Evolutionary conservation across 2,329 filamentous ascomycete genomes (phyloP).

Genomic region (Ascochyta koolunga): DNA sequence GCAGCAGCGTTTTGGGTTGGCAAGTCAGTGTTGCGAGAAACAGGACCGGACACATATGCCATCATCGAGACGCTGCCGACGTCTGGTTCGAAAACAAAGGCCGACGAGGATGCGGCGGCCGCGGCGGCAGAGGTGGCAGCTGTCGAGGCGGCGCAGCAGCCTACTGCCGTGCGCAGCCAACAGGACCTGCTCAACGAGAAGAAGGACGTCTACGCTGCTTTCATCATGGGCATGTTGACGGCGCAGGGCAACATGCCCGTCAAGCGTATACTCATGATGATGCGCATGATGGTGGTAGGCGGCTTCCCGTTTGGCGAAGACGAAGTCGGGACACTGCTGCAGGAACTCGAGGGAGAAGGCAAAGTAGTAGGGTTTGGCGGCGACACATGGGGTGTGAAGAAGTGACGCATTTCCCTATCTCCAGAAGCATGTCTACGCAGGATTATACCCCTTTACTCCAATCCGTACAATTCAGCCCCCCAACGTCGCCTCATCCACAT

Average conservation of each 20-base stretch:
- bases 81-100: conserved; percentile 20
- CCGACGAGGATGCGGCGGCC: conserved; percentile 44
- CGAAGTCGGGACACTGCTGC: conserved; percentile 81
- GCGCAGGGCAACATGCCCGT: conserved; percentile 87
- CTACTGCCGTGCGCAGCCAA: conserved; percentile 57
- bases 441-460: conserved; percentile 19
- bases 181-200: conserved; percentile 70
- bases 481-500: conserved; percentile 14
- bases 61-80: conserved; percentile 66
- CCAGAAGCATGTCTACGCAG: not conserved
- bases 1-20: conserved; percentile 75
- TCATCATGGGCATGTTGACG: conserved; percentile 93
- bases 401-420: conserved; percentile 1
- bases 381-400: conserved; percentile 43
- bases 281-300: conserved; percentile 87
- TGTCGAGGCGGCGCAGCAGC: conserved; percentile 48
- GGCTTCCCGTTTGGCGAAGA: conserved; percentile 91
- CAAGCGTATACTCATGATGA: conserved; percentile 86
- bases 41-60: conserved; percentile 59
- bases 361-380: conserved; percentile 40
- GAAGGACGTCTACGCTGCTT: conserved; percentile 82
- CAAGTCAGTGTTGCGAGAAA: conserved; percentile 67
- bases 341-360: conserved; percentile 64
- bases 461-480: conserved; percentile 18
- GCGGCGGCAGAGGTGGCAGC: conserved; percentile 46